These are phyloP conservation scores for Aspergillus sp. DNA, from an alignment of 2,329 filamentous ascomycete species.

Conservation along the genomic window DNA sequence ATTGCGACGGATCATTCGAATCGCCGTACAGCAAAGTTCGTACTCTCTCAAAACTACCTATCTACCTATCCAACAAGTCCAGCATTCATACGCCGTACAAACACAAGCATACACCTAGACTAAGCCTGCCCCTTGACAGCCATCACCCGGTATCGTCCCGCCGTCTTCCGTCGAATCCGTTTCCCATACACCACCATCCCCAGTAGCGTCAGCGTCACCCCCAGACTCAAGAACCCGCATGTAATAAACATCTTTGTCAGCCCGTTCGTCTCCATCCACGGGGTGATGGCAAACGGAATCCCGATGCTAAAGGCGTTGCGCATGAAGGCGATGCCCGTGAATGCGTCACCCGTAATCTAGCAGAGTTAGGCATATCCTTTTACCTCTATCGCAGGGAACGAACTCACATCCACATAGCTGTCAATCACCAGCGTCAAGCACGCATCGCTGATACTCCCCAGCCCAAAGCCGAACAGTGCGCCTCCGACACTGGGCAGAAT, in stretches of 20 bases:
- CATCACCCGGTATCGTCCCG: conserved; percentile 7
- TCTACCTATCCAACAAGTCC: too few species aligned
- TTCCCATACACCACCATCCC: conserved; percentile 27
- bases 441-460: conserved; percentile 40
- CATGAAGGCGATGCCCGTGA: conserved; percentile 31
- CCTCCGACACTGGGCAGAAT: conserved; percentile 40
- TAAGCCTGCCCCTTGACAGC: background rate
- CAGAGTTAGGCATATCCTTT: too few species aligned
- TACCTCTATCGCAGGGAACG: background rate
- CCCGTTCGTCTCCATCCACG: conserved; percentile 27
- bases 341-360: conserved; percentile 20
- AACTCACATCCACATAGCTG: conserved; percentile 36
- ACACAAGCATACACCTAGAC: too few species aligned
- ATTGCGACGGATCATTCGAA: too few species aligned
- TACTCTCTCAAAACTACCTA: too few species aligned
- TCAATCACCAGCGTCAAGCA: conserved; percentile 38
- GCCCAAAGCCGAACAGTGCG: conserved; percentile 38
- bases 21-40: too few species aligned
- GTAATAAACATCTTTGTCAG: conserved; percentile 27
- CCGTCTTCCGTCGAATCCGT: conserved; percentile 1
- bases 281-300: conserved; percentile 29
- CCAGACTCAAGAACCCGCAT: conserved; percentile 26
- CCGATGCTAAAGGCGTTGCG: conserved; percentile 32
- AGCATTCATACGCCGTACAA: background rate
- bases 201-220: conserved; percentile 14